Conservation (phyloP, 208 protist genomes). For the Acanthamoeba culbertsoni region DNA sequence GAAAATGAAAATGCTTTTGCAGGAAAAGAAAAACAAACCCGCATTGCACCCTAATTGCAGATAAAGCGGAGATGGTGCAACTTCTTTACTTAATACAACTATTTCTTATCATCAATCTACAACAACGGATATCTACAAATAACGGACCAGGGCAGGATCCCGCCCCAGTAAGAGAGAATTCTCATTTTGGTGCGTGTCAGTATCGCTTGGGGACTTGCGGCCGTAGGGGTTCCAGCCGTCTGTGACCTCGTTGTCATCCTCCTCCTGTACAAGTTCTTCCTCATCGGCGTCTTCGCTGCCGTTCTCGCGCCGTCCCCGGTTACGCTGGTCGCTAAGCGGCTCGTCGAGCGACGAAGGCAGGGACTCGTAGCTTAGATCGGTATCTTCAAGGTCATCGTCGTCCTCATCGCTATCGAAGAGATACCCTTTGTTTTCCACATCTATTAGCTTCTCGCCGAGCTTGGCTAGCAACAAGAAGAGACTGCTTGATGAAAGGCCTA, state of each 20-base stretch:
- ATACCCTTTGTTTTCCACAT: constrained; percentile 37
- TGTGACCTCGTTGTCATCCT: neutral
- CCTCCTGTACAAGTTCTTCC: neutral
- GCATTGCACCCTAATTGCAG: no score
- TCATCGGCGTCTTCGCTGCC: neutral
- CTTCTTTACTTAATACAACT: no score
- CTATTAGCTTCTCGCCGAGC: constrained; percentile 19
- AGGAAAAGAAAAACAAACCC: no score
- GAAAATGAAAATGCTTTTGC: no score
- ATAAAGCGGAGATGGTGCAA: no score
- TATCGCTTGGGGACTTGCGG: neutral
- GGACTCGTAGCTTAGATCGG: neutral
- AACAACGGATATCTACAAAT: neutral
- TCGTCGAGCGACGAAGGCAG: neutral
- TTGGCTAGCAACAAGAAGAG: constrained; percentile 31
- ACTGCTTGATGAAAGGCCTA: neutral
- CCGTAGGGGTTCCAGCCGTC: neutral
- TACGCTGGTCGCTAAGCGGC: neutral
- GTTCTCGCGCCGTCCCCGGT: neutral
- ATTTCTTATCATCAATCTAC: no score
- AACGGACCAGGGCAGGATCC: neutral
- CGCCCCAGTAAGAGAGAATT: neutral
- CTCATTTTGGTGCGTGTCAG: no score
- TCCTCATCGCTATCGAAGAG: neutral
- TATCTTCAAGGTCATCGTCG: neutral